phyloP scores from a whole-genome alignment of 495 filamentous ascomycete species.

The Beverwykella pulmonaria region DNA sequence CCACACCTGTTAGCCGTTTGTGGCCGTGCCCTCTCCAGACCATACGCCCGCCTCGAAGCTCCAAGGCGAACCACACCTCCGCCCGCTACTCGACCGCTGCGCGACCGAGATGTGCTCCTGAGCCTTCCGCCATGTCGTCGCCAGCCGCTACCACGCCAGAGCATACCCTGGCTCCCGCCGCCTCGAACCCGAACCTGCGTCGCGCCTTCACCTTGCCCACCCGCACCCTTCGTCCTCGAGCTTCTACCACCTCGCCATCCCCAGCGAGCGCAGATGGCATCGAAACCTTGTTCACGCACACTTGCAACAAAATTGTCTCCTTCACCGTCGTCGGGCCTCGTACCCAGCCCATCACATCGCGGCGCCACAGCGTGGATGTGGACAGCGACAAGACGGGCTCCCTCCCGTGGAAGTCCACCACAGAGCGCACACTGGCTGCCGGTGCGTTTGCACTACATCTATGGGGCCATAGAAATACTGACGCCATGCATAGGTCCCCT shows the following conservation, averaged over 20 bases:
- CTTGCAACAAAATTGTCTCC: conserved; percentile 49
- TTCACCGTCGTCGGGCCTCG: conserved; percentile 42
- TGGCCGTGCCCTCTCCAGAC: no score
- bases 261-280: conserved; percentile 48
- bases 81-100: not conserved
- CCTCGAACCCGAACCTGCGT: conserved; percentile 17
- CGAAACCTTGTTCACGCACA: conserved; percentile 65
- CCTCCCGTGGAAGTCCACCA: conserved; percentile 71
- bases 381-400: conserved; percentile 48
- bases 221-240: conserved; percentile 43
- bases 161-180: conserved; percentile 12
- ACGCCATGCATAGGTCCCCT: conserved; percentile 60
- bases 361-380: conserved; percentile 24
- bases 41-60: not conserved
- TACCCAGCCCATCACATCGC: conserved; percentile 34
- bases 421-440: conserved; percentile 80
- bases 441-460: conserved; percentile 50
- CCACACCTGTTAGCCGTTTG: not conserved
- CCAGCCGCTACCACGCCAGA: conserved; percentile 26
- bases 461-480: conserved; percentile 1
- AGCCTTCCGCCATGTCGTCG: conserved; percentile 31
- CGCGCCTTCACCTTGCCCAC: conserved; percentile 58
- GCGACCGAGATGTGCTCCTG: conserved; percentile 9
- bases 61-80: not conserved
- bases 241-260: conserved; percentile 14